Base-by-base conservation (phyloP, 2,329 filamentous ascomycete genomes). In the Colletotrichum euphorbiae region DNA sequence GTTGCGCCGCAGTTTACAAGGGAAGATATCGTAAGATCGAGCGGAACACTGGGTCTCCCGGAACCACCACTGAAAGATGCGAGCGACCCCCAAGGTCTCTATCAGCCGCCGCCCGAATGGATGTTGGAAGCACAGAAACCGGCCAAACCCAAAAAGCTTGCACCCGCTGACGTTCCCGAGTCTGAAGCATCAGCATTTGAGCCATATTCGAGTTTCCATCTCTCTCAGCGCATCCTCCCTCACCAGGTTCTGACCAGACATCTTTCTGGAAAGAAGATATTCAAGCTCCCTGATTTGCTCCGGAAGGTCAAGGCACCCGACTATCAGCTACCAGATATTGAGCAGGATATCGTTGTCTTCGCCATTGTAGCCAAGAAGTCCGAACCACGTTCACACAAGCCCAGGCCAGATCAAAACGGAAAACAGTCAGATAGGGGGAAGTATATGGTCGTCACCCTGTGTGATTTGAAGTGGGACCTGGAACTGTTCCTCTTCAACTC, bases 401-500 rank as follows among this genome's bases (percentile, higher is more conserved):
- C 82, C 4, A 75, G 77, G 3, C 74, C 78, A 11, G 80, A 76
- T 19, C 79, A 79, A 63, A 82, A 83, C 8, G 80, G 83, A 6
- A 81, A 83, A 69, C 78, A 85, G 50, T 84, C 87, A 9, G 86
- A 90, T 61, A 84, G 86, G 19, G 91, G 91, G 56, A 98, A 97
- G 77, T 99, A 97, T 81, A 98, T 99, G 92, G 91, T 95, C 2
- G 83, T 99, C 70, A 93, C 89, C 2, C 84, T 99, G 3, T 93
- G 93, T 0, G 95, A 99, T 77, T 83, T 99, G 11, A 91, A 93
- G 74, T 97, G 90, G 89, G 93, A 97, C 73, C 79, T 99, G 12
- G 94, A 98, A 71, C 86, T 98, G 46, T 98, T 94, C 74, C 87
- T 99, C 13, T 99, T 99, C 79, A 92, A 93, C 74, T 90, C 91